A percentile compares a stretch with the other conserved stretches of the same genome.
phyloP scores from a whole-genome alignment of 2,329 filamentous ascomycete species.

The Didymosphaeria variabile region DNA sequence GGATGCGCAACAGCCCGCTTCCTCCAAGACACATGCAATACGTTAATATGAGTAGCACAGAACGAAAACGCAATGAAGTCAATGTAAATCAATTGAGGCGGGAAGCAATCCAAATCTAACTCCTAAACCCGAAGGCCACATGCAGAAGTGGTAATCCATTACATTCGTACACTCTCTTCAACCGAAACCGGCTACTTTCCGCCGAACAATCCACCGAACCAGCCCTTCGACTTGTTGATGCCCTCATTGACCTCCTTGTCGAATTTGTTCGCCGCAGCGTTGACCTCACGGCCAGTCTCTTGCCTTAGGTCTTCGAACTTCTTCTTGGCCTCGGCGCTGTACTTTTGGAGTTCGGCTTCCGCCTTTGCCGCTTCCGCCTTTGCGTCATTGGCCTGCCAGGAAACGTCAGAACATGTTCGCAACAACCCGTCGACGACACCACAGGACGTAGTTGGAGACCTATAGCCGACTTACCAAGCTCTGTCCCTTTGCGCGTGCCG shows the following conservation, averaged over 20 bases:
- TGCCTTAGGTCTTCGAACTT: slow-evolving; percentile 70
- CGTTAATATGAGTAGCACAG: neutral
- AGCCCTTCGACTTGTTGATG: slow-evolving; percentile 82
- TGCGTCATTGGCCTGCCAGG: slow-evolving; percentile 47
- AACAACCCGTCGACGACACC: neutral
- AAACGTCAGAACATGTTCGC: slow-evolving; percentile 25
- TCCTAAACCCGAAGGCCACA: slow-evolving; percentile 34
- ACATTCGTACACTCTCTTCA: slow-evolving; percentile 11
- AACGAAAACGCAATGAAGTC: neutral
- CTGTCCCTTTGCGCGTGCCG: slow-evolving; percentile 57
- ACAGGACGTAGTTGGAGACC: neutral
- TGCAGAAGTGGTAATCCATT: slow-evolving; percentile 26
- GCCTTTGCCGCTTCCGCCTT: slow-evolving; percentile 67
- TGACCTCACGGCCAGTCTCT: slow-evolving; percentile 65
- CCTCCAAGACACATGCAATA: neutral
- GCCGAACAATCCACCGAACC: slow-evolving; percentile 87
- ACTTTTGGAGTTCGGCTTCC: slow-evolving; percentile 66
- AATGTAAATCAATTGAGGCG: slow-evolving; percentile 28
- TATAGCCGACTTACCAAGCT: slow-evolving; percentile 35
- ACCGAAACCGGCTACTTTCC: slow-evolving; percentile 49
- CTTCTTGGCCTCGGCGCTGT: slow-evolving; percentile 66
- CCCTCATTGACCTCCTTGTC: slow-evolving; percentile 83
- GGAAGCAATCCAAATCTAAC: slow-evolving; percentile 28
- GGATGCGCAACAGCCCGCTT: neutral
- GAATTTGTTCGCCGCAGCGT: slow-evolving; percentile 73